Percentiles rank a stretch among this genome's conserved stretches.
phyloP scores from a whole-genome alignment of 768 basidiomycete genomes.

The Naematelia encephala region DNA sequence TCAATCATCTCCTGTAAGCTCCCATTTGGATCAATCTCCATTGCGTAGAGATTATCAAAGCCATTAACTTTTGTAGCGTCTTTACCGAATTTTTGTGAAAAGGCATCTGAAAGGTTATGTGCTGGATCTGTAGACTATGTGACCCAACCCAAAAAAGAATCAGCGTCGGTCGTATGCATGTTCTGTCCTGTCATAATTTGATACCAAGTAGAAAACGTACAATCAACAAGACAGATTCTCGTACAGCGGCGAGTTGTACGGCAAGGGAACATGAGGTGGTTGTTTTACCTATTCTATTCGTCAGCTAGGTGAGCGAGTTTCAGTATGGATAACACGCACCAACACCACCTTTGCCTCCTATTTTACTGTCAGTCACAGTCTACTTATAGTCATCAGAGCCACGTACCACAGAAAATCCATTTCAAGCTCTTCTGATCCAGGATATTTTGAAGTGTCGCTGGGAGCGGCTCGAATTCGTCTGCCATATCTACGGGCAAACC shows the following conservation, averaged over 20 bases:
- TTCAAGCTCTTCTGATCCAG: conserved; percentile 86
- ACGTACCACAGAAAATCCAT: conserved; percentile 97
- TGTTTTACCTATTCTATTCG: conserved; percentile 71
- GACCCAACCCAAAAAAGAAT: neutral
- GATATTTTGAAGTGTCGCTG: conserved; percentile 87
- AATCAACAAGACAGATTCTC: conserved; percentile 95
- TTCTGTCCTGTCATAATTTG: no score
- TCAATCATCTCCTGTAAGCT: conserved; percentile 99
- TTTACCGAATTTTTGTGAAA: conserved; percentile 98
- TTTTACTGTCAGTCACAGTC: neutral
- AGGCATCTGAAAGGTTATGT: conserved; percentile 94
- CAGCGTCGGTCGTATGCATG: no score
- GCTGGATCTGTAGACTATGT: conserved; percentile 96
- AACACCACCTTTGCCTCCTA: conserved; percentile 98
- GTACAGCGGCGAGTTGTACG: conserved; percentile 83
- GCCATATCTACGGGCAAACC: no score
- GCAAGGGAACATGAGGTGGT: conserved; percentile 96
- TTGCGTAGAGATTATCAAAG: conserved; percentile 91
- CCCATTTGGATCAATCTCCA: conserved; percentile 99
- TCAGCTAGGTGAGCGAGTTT: neutral
- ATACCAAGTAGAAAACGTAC: conserved; percentile 56
- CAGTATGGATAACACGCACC: conserved; percentile 55
- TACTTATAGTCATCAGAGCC: neutral
- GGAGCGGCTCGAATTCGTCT: conserved; percentile 60
- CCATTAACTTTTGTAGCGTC: conserved; percentile 98